Evolutionary conservation across 129 eudicot genomes (phyloP).

Genomic region (Artemisia tridentata): DNA sequence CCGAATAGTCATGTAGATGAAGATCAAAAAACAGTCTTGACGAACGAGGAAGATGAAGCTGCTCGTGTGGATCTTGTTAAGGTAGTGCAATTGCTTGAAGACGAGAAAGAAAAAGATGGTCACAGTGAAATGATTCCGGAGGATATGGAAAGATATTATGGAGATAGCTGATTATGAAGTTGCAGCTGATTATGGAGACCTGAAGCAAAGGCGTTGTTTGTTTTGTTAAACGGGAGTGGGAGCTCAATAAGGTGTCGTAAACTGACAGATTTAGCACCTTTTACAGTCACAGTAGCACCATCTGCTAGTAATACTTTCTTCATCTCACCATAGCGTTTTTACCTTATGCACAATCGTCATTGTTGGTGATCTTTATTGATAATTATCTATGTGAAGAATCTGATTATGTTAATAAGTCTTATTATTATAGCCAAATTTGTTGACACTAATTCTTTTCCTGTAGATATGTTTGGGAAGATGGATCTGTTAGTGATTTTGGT

Average conservation of each 20-base stretch:
- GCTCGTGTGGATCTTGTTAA: not conserved
- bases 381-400: constrained; percentile 1
- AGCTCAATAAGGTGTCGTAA: constrained; percentile 87
- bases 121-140: not conserved
- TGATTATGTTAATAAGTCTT: constrained; percentile 8
- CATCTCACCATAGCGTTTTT: constrained; percentile 82
- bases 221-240: constrained; percentile 75
- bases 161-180: constrained; percentile 12
- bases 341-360: too few relatives aligned
- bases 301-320: constrained; percentile 88
- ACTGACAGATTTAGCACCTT: constrained; percentile 92
- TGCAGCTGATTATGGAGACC: constrained; percentile 48
- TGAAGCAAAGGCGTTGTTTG: constrained; percentile 62
- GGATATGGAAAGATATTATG: not conserved
- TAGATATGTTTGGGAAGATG: not conserved
- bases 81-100: constrained; percentile 16
- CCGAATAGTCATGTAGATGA: not conserved
- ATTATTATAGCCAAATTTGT: constrained; percentile 6
- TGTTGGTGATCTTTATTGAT: constrained; percentile 19
- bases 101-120: constrained; percentile 1
- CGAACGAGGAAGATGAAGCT: constrained; percentile 5
- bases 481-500: too few relatives aligned
- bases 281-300: constrained; percentile 91
- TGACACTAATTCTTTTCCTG: not conserved
- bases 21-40: constrained; percentile 7